Evolutionary conservation across 768 basidiomycete species (phyloP).

Genomic region (Serendipita indica): DNA sequence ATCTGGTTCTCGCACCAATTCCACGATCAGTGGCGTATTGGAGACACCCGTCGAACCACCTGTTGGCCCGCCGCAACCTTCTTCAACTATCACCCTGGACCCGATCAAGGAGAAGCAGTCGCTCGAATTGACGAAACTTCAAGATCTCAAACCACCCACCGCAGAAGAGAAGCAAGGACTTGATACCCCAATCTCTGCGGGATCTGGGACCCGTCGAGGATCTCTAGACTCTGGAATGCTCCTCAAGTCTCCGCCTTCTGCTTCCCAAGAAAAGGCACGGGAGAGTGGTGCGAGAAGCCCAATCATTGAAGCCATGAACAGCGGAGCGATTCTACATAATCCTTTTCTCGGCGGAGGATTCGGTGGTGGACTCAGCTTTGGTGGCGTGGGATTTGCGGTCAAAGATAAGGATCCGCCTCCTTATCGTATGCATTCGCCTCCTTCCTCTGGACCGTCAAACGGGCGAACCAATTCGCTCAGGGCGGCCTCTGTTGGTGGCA

Average conservation of each 20-base stretch:
- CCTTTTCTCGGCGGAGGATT: conserved; percentile 1
- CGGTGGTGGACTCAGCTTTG: conserved; percentile 1
- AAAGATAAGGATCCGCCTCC: conserved; percentile 1
- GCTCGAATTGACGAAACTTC: not conserved
- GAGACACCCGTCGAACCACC: not conserved
- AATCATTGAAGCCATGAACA: not conserved
- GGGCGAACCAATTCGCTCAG: not conserved
- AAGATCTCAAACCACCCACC: not conserved
- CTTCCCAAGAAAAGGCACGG: not conserved
- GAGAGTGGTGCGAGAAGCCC: not conserved
- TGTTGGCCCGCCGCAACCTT: not conserved
- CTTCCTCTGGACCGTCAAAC: conserved; percentile 2
- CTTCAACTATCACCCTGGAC: not conserved
- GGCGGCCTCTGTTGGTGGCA: conserved; percentile 1
- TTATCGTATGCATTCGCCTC: conserved; percentile 5
- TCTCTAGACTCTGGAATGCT: not conserved
- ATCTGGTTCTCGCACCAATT: conserved; percentile 4
- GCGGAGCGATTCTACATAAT: not conserved
- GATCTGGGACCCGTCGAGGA: not conserved
- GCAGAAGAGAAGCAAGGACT: not conserved
- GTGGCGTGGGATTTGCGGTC: not conserved
- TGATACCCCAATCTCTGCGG: not conserved
- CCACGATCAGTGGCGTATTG: not conserved
- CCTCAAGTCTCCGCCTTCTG: not conserved
- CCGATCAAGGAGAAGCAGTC: not conserved